Evolutionary conservation across 2,329 filamentous ascomycete genomes (phyloP).

Genomic region (Cercospora canescens): DNA sequence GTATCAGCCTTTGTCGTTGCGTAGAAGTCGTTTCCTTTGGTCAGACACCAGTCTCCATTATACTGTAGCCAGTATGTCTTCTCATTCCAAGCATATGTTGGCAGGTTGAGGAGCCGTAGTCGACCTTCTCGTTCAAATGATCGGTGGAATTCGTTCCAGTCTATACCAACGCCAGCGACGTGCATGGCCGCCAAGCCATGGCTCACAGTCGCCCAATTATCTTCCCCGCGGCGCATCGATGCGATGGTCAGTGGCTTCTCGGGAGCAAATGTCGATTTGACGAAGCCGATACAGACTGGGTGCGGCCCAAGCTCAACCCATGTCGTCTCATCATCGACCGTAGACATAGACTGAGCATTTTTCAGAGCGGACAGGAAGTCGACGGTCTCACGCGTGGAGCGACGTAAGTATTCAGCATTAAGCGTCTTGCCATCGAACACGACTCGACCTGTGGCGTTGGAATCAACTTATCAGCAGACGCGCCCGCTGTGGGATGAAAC

Average conservation of each 20-base stretch:
- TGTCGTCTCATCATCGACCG: conserved; percentile 39
- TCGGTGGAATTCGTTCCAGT: conserved; percentile 61
- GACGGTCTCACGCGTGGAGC: conserved; percentile 43
- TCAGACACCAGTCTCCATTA: conserved; percentile 35
- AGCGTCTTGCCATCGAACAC: conserved; percentile 26
- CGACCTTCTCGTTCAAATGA: conserved; percentile 43
- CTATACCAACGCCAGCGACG: conserved; percentile 53
- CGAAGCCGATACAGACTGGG: conserved; percentile 36
- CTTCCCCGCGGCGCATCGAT: conserved; percentile 15
- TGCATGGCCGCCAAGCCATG: conserved; percentile 54
- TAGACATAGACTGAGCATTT: conserved; percentile 34
- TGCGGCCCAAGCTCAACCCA: conserved; percentile 52
- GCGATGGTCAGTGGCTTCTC: conserved; percentile 9
- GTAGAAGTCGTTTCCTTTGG: conserved; percentile 18
- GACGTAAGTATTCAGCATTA: conserved; percentile 28
- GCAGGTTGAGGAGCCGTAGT: conserved; percentile 52
- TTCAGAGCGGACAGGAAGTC: conserved; percentile 33
- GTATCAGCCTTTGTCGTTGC: conserved; percentile 2
- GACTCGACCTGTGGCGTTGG: conserved; percentile 11
- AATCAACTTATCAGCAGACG: not conserved
- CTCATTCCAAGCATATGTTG: conserved; percentile 40
- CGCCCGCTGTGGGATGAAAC: too few species aligned
- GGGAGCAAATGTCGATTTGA: conserved; percentile 12
- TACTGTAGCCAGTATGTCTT: conserved; percentile 43
- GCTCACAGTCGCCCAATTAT: conserved; percentile 52